phyloP scores from a whole-genome alignment of 768 basidiomycete species.

The Tephrocybe rancida region DNA sequence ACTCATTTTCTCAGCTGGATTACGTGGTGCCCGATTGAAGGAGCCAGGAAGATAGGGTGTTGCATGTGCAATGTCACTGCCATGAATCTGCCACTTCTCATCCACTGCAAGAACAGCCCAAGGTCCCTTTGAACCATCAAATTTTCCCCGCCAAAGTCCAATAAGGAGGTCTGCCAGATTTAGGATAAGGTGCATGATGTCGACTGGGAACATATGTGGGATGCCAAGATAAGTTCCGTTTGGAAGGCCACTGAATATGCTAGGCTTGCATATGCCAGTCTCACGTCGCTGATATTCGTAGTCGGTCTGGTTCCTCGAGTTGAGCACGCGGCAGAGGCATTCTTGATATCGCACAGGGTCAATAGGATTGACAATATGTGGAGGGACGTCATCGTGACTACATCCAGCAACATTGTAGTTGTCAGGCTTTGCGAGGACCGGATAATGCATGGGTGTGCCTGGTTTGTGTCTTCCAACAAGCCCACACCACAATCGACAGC shows the following conservation, averaged over 20 bases:
- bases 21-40: conserved; percentile 42
- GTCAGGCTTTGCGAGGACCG: conserved; percentile 18
- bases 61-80: conserved; percentile 28
- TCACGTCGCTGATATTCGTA: conserved; percentile 17
- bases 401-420: conserved; percentile 22
- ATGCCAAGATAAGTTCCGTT: conserved; percentile 21
- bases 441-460: conserved; percentile 22
- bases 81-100: conserved; percentile 35
- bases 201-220: conserved; percentile 31
- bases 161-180: conserved; percentile 41
- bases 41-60: conserved; percentile 37
- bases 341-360: conserved; percentile 10
- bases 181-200: conserved; percentile 43
- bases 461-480: conserved; percentile 19
- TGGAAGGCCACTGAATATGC: conserved; percentile 32
- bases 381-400: conserved; percentile 19
- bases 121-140: conserved; percentile 25
- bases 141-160: conserved; percentile 31
- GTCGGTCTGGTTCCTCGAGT: conserved; percentile 16
- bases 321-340: conserved; percentile 14
- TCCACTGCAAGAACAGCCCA: conserved; percentile 33
- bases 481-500: conserved; percentile 24
- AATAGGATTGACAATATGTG: conserved; percentile 2
- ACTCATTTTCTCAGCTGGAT: conserved; percentile 41
- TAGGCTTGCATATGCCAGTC: conserved; percentile 39